A percentile compares a stretch with the other conserved stretches of the same genome.
Conservation (phyloP, 805 yeast genomes). For the Saccharomycopsis sp. region DNA sequence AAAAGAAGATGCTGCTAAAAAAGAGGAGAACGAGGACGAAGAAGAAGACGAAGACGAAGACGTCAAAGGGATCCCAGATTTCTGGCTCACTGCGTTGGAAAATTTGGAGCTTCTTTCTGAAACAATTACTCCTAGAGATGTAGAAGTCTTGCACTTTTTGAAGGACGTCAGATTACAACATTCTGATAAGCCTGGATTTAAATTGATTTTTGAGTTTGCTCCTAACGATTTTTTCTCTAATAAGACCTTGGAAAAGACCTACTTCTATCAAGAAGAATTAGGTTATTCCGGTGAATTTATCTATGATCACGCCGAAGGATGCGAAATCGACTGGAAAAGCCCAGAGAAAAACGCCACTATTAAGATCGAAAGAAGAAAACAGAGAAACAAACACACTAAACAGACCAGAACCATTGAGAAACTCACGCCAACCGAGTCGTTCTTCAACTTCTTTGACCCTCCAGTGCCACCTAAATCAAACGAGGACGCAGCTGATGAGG, state of each 20-base stretch:
- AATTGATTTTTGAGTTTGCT: conserved; percentile 73
- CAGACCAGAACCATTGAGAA: conserved; percentile 95
- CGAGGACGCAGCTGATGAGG: conserved; percentile 46
- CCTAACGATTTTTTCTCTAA: conserved; percentile 74
- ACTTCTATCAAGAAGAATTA: conserved; percentile 87
- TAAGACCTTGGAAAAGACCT: conserved; percentile 69
- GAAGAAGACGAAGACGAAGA: conserved; percentile 39
- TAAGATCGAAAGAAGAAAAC: conserved; percentile 87
- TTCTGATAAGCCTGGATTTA: conserved; percentile 81
- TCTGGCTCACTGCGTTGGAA: conserved; percentile 94
- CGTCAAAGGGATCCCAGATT: conserved; percentile 78
- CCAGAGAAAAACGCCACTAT: conserved; percentile 81
- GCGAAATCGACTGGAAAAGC: conserved; percentile 74
- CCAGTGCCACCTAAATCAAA: conserved; percentile 63
- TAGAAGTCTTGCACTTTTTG: conserved; percentile 68
- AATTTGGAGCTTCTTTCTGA: conserved; percentile 77
- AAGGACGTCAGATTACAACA: conserved; percentile 72
- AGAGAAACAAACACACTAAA: conserved; percentile 92
- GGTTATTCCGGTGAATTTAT: conserved; percentile 95
- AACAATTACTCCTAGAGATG: conserved; percentile 83
- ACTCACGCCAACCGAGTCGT: conserved; percentile 88
- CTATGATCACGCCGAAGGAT: conserved; percentile 94
- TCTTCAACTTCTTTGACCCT: conserved; percentile 93
- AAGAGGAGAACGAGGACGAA: conserved; percentile 36
- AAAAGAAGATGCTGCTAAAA: conserved; percentile 33